Evolutionary conservation across 371 early-diverging fungal species (phyloP), one percentile per base, ranked within the genome.

Genomic region (Syncephalis fuscata): DNA sequence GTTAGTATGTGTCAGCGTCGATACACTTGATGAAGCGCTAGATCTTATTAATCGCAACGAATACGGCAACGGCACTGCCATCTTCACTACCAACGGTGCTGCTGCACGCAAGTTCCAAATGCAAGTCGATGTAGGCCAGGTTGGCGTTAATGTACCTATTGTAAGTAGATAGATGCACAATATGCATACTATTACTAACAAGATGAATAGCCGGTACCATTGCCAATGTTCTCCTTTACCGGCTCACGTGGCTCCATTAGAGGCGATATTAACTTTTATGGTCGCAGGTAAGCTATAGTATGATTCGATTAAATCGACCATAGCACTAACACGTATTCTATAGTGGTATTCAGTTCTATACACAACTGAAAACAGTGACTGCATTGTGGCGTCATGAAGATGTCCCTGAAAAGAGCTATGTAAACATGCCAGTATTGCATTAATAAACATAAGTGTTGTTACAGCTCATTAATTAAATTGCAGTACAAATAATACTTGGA

Each of bases 191-290:
- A 19, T 22, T 19, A 10, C 21, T 41, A 41, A 41, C n/a, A 14
- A 11, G 7, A 9, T 16, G 15, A 7, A 16, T 47, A 47, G 47
- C 97, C 97, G 11, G 97, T 96, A 10, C 97, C 97, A 14, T 72
- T 96, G 53, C 97, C 97, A 49, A 90, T 92, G 82, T 96, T 96
- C 74, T 82, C 88, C 44, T 84, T 88, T 70, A 96, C 97, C n/a
- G 97, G 95, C 9, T 79, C 80, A 50, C 76, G 90, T 50, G 95
- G 82, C 14, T 86, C 88, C 50, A 92, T 96, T 55, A 67, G 77
- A 48, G 97, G 97, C 39, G 97, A 96, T 57, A 65, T 90, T 53
- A 92, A 96, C 82, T 96, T 96, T 57, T 96, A 93, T 61, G 85
- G 85, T 21, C 50, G 60, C 21, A 41, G 32, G 32, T 32, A 32